Evolutionary conservation across 148 eudicot genomes (phyloP), one percentile per base, ranked within the genome.

Genomic region (Mesembryanthemum crystallinum): DNA sequence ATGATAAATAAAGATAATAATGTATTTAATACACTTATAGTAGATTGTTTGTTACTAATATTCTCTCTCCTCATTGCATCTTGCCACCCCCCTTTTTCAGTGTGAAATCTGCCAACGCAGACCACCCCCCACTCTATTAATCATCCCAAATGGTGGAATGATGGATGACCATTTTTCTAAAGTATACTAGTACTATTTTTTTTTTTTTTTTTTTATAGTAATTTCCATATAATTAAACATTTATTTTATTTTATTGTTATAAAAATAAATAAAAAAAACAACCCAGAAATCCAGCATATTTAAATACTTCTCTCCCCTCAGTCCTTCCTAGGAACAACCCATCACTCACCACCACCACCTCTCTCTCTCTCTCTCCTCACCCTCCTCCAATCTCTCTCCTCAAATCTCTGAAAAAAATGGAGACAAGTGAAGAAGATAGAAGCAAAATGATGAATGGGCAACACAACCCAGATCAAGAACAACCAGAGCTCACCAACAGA

Each of bases 341-440:
- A 39, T n/a, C 8, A 37, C 54, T 47, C 69, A 33, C 17, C 64
- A 5, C 62, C 20, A 17, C 70, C 45, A n/a, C 24, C 11, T 8
- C 45, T 12, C 73, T 18, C 60, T 47, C 61, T 18, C 39, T 63
- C 42, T 67, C 33, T 21, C 28, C 35, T 47, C 51, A 21, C 20
- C 27, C 47, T 49, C 61, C 8, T 23, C 24, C 59, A 64, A 68
- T 59, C 15, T 39, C 52, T 64, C 65, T 67, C 29, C 11, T 39
- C 37, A n/a, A 4, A 32, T 66, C 49, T 21, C 76, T 18, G 0
- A 21, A 45, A 43, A 18, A 58, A 64, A 86, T 86, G 91, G 86
- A 82, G 81, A 62, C 67, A 25, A 71, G 77, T 43, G 82, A 78
- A 70, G 84, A 82, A 58, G 81, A 77, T 18, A 64, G 71, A 67